Evolutionary conservation across 140 eudicot genomes (phyloP).

Genomic region (Stevia rebaudiana): DNA sequence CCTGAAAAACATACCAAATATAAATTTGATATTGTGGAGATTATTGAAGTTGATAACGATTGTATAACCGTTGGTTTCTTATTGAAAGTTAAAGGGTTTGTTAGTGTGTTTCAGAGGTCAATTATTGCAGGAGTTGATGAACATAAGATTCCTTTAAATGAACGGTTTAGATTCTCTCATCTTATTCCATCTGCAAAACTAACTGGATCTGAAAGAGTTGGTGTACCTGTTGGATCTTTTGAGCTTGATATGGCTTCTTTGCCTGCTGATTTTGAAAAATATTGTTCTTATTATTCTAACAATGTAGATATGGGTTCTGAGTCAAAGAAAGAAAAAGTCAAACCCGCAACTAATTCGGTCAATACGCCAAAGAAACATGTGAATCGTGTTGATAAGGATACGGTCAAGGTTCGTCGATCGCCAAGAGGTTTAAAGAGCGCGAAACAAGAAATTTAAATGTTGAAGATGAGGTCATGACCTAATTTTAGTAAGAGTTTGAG

Average conservation of each 20-base stretch:
- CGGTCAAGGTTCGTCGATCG: constrained; percentile 32
- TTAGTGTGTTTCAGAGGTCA: constrained; percentile 50
- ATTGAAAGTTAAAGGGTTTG: constrained; percentile 65
- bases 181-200: constrained; percentile 49
- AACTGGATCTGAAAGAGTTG: constrained; percentile 65
- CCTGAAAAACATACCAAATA: constrained; percentile 37
- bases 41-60: constrained; percentile 33
- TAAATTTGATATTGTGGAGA: constrained; percentile 71
- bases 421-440: constrained; percentile 31
- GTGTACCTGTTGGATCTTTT: constrained; percentile 69
- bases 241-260: constrained; percentile 90
- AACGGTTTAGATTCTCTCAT: constrained; percentile 72
- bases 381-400: constrained; percentile 20
- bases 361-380: constrained; percentile 30
- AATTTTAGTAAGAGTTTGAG: not conserved
- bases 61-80: constrained; percentile 50
- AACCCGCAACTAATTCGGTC: not conserved
- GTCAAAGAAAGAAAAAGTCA: constrained; percentile 2
- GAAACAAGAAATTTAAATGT: not conserved
- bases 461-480: not conserved
- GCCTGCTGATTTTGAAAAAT: constrained; percentile 30
- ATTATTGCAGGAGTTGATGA: constrained; percentile 13
- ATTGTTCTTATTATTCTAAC: constrained; percentile 14
- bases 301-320: constrained; percentile 19
- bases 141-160: constrained; percentile 29